Evolutionary conservation across 2,329 filamentous ascomycete genomes (phyloP).

Genomic region (Phaeophleospora eucalypticola): DNA sequence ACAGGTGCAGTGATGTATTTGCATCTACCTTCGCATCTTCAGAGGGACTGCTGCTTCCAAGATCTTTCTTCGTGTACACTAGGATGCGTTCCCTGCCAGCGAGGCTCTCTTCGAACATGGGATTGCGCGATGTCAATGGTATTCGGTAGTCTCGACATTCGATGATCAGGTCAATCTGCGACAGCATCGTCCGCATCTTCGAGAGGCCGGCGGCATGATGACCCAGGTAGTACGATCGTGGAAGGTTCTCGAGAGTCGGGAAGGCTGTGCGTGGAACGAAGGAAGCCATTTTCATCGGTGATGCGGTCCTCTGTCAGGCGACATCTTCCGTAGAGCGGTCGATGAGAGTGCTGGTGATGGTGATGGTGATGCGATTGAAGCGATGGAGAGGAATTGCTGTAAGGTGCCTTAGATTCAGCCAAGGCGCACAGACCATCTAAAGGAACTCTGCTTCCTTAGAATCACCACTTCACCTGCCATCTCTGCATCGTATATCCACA

Average conservation of each 20-base stretch:
- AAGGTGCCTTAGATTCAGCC: no score
- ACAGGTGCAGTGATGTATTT: background rate
- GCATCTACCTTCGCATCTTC: constrained; percentile 29
- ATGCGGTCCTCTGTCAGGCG: constrained; percentile 15
- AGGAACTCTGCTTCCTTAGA: no score
- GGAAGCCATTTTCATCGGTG: constrained; percentile 32
- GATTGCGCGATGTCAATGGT: constrained; percentile 84
- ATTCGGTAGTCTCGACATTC: constrained; percentile 94
- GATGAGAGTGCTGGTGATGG: background rate
- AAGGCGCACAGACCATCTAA: no score
- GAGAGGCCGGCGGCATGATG: constrained; percentile 80
- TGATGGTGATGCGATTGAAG: no score
- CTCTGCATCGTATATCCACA: no score
- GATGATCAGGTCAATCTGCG: constrained; percentile 78
- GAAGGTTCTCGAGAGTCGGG: constrained; percentile 68
- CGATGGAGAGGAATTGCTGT: no score
- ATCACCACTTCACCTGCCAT: no score
- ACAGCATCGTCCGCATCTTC: constrained; percentile 77
- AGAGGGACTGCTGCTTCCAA: constrained; percentile 50
- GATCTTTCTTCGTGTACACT: constrained; percentile 86
- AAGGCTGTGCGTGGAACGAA: constrained; percentile 75
- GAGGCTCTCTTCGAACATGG: constrained; percentile 75
- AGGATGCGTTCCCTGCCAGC: constrained; percentile 70
- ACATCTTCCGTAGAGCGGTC: constrained; percentile 10
- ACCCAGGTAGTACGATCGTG: constrained; percentile 88